A percentile compares a stretch with the other conserved stretches of the same genome.
Evolutionary conservation across 1,284 basidiomycete species (phyloP).

Genomic region (Cryptococcus sp.): DNA sequence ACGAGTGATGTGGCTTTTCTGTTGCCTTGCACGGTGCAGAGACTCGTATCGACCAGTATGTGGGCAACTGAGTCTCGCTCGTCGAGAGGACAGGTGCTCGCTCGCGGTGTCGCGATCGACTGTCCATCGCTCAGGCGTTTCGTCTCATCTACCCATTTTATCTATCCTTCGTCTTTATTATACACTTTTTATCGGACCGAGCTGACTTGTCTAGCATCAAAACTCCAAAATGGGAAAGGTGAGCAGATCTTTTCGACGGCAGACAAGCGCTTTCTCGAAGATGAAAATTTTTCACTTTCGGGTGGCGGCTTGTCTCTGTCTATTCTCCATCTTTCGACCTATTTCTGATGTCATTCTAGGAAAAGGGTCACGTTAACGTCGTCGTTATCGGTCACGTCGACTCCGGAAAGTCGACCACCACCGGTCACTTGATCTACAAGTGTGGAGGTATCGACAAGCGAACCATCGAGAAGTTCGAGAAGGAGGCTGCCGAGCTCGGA

Average conservation of each 20-base stretch:
- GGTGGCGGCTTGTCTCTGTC: constrained; percentile 2
- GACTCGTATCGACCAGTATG: too few relatives aligned
- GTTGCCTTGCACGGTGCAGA: too few relatives aligned
- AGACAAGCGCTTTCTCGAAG: background rate
- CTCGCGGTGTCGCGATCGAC: too few relatives aligned
- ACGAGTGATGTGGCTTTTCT: too few relatives aligned
- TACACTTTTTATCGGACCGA: too few relatives aligned
- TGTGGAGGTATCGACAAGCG: constrained; percentile 99
- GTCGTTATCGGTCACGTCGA: constrained; percentile 37
- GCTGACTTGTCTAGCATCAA: background rate
- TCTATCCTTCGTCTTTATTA: too few relatives aligned
- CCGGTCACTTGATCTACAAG: constrained; percentile 99
- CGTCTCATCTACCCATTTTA: too few relatives aligned
- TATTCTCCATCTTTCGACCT: too few relatives aligned
- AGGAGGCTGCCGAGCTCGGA: constrained; percentile 99
- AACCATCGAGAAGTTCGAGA: constrained; percentile 99
- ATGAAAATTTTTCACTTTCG: constrained; percentile 10
- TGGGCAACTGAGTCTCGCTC: too few relatives aligned
- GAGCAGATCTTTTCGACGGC: constrained; percentile 7
- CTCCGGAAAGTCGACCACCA: constrained; percentile 92
- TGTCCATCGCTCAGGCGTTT: too few relatives aligned
- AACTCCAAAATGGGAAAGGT: constrained; percentile 36
- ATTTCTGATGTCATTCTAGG: constrained; percentile 11
- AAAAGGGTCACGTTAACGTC: constrained; percentile 58
- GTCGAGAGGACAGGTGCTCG: too few relatives aligned